Base-by-base conservation (phyloP, 2,329 filamentous ascomycete species). In the Chaetoscypha palmicola region DNA sequence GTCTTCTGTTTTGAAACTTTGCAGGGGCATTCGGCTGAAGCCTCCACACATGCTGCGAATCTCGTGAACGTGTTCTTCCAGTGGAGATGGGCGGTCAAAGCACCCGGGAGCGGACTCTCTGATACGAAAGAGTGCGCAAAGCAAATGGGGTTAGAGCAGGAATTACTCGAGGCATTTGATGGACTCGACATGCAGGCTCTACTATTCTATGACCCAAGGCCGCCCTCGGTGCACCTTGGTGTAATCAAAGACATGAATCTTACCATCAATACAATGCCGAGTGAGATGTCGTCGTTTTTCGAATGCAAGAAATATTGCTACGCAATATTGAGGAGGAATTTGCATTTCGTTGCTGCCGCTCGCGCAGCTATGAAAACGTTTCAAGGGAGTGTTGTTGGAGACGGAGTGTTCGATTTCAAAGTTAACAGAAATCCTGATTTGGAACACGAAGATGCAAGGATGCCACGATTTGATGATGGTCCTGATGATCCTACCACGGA, bases 1-100 rank as follows among this genome's bases (percentile, higher is more conserved):
- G 36, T 39, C 8, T 43, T 43, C 16, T 43, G 33, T 26, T 43
- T 47, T 14, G 45, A 47, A 21, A 47, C 9, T 9, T 28, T 47
- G 5, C 32, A 43, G 24, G 45, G 45, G 9, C 24, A 39, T 28
- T 32, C 41, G 19, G 38, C 24, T 4, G 11, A 32, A 3, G 43
- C 43, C 16, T 31, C 21, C 21, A 20, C 14, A 12, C 43, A 36
- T 17, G 43, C 43, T 20, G 19, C 23, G 9, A 38, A 28, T 37
- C 20, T 32, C 10, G 30, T 46, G 3, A 38, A 12, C n/a, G 16
- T 46, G 21, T 38, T 46, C 14, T 35, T 32, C 33, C 26, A 39
- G n/a, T 32, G 19, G 35, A 38, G 20, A 17, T 19, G 24, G 21
- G 31, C 12, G 4, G 17, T 23, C 14, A 34, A 26, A 11, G n/a